phyloP scores from a whole-genome alignment of 345 rosid genomes.

The Psidium friedrichsthalianum region DNA sequence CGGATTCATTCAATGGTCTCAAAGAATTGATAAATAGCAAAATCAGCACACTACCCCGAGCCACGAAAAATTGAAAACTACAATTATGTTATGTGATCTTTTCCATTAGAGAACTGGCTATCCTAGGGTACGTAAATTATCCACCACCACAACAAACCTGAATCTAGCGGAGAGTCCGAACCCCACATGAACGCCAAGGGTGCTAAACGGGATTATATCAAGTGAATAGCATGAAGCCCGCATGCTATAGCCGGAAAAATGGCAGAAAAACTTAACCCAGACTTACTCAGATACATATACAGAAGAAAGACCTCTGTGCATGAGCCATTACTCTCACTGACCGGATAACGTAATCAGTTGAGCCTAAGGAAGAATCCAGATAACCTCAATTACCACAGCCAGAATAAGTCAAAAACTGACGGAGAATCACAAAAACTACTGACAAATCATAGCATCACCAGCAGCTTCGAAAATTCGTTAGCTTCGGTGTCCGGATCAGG shows the following conservation, averaged over 20 bases:
- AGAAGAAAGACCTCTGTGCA: not conserved
- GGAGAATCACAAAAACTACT: not conserved
- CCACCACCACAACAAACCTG: not conserved
- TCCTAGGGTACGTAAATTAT: not conserved
- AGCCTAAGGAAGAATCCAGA: not conserved
- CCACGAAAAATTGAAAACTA: not conserved
- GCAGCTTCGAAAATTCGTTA: conserved; percentile 5
- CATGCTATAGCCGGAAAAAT: not conserved
- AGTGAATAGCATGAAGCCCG: not conserved
- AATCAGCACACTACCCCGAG: not conserved
- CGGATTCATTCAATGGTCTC: not conserved
- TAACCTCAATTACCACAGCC: not conserved
- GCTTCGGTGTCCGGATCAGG: conserved; percentile 6
- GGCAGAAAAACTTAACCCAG: not conserved
- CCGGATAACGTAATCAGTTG: not conserved
- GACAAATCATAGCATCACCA: not conserved
- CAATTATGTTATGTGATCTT: not conserved
- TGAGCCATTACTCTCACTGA: not conserved
- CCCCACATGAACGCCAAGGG: not conserved
- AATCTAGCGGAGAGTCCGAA: not conserved
- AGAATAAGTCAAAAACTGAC: not conserved
- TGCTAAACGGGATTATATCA: not conserved
- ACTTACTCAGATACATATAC: not conserved
- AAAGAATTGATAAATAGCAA: not conserved
- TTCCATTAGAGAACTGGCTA: not conserved